These are phyloP conservation scores for Stagonosporopsis vannaccii DNA, from an alignment of 2,329 filamentous ascomycete species.

Conservation along the genomic window DNA sequence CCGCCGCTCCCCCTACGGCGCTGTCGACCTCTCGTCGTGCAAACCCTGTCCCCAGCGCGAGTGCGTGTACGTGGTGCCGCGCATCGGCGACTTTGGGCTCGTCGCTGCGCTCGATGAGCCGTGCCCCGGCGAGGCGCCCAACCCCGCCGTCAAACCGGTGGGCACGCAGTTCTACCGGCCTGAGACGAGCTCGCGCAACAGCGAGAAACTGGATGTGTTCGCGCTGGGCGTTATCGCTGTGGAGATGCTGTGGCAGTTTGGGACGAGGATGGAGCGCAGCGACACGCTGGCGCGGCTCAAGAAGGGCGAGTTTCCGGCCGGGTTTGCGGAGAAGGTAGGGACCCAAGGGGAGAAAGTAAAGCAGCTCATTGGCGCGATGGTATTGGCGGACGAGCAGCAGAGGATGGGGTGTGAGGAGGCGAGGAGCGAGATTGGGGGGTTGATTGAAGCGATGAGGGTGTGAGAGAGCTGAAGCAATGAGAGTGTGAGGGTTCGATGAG, in stretches of 20 bases:
- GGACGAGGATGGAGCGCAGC: constrained; percentile 49
- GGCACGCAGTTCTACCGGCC: constrained; percentile 71
- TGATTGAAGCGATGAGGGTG: constrained; percentile 27
- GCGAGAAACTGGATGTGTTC: constrained; percentile 67
- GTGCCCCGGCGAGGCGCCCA: constrained; percentile 30
- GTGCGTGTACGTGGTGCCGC: constrained; percentile 60
- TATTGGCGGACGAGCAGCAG: constrained; percentile 38
- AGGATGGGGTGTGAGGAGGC: constrained; percentile 44
- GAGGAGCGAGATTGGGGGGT: constrained; percentile 27
- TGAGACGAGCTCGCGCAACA: constrained; percentile 39
- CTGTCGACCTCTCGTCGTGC: constrained; percentile 58
- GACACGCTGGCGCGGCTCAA: constrained; percentile 47
- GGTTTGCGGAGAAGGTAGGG: constrained; percentile 35
- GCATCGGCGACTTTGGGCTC: constrained; percentile 74
- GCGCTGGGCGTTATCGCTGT: constrained; percentile 68
- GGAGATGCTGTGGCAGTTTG: constrained; percentile 65
- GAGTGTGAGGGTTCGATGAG: too few species aligned
- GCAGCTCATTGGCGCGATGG: constrained; percentile 42
- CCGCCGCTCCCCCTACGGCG: constrained; percentile 50
- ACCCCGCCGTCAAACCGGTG: constrained; percentile 53
- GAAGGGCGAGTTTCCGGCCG: constrained; percentile 38
- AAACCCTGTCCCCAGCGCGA: constrained; percentile 50
- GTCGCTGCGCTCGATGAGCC: constrained; percentile 61
- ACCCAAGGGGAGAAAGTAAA: constrained; percentile 30
- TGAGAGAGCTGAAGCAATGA: neutral